A percentile compares a stretch with the other conserved stretches of the same genome.
Evolutionary conservation across 2,329 filamentous ascomycete species (phyloP).

Genomic region (Corynespora cassiicola): DNA sequence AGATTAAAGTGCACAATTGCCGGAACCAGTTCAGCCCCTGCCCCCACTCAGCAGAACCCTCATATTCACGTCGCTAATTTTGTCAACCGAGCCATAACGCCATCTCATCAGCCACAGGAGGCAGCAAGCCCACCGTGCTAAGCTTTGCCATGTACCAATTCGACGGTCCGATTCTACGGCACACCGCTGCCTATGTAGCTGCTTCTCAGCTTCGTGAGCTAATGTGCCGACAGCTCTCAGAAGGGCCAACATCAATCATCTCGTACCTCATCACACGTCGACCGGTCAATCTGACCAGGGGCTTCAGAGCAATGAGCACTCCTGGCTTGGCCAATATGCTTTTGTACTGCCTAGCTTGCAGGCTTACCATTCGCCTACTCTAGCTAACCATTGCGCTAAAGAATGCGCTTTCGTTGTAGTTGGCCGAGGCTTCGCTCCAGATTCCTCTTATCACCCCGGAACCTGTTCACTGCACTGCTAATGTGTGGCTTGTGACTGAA

Average conservation of each 20-base stretch:
- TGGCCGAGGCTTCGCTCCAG: slow-evolving; percentile 1
- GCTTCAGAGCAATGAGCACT: too few species aligned
- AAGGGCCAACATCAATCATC: too few species aligned
- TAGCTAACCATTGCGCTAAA: too few species aligned
- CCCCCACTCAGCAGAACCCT: slow-evolving; percentile 18
- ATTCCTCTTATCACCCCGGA: slow-evolving; percentile 1
- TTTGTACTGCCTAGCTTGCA: slow-evolving; percentile 3
- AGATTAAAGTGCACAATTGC: slow-evolving; percentile 16
- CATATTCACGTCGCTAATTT: slow-evolving; percentile 15
- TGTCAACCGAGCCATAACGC: slow-evolving; percentile 1
- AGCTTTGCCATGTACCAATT: slow-evolving; percentile 12
- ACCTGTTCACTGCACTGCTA: background rate
- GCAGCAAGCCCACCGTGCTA: slow-evolving; percentile 11
- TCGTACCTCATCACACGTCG: too few species aligned
- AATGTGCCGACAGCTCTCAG: too few species aligned
- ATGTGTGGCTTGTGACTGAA: slow-evolving; percentile 3
- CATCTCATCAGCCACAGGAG: slow-evolving; percentile 15
- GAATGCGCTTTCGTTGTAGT: too few species aligned
- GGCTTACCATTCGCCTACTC: slow-evolving; percentile 6
- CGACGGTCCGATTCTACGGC: slow-evolving; percentile 12
- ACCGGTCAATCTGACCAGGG: slow-evolving; percentile 10
- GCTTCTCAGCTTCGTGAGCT: slow-evolving; percentile 7
- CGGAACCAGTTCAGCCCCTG: slow-evolving; percentile 3
- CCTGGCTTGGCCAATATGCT: slow-evolving; percentile 4
- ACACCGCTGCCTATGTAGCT: slow-evolving; percentile 8